These are phyloP conservation scores for Pezicula radicicola DNA, from an alignment of 2,329 filamentous ascomycete genomes.

Conservation along the genomic window DNA sequence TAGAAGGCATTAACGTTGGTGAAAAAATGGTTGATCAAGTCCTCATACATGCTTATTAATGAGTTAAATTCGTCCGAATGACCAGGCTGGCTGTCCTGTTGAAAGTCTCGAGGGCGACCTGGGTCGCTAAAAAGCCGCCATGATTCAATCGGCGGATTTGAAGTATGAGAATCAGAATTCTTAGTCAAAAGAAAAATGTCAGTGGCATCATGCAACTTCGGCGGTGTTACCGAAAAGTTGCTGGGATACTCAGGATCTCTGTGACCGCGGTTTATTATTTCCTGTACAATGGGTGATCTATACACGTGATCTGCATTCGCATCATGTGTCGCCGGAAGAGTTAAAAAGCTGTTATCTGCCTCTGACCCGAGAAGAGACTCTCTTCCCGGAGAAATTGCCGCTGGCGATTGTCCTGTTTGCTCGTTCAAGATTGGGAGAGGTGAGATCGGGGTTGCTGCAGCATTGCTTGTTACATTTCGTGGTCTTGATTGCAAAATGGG, in stretches of 20 bases:
- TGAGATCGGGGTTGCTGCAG: neutral
- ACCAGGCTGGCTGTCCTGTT: too few species aligned
- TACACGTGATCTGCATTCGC: conserved; percentile 23
- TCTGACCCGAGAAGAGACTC: neutral
- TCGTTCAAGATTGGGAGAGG: neutral
- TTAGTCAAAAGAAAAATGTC: neutral
- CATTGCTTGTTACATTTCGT: neutral
- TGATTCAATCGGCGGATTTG: conserved; percentile 5
- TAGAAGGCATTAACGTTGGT: conserved; percentile 26
- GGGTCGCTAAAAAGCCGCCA: conserved; percentile 13
- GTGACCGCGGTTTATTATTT: conserved; percentile 8
- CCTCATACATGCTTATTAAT: neutral
- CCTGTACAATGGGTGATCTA: conserved; percentile 18
- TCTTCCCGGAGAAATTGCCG: neutral
- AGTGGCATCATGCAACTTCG: conserved; percentile 2
- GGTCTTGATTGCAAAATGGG: conserved; percentile 4
- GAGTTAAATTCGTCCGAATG: neutral
- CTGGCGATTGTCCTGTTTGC: neutral
- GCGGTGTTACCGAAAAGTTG: neutral
- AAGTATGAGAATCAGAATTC: neutral
- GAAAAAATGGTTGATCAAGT: conserved; percentile 17
- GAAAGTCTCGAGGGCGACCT: neutral
- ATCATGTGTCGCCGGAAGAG: conserved; percentile 15
- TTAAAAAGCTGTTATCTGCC: conserved; percentile 11
- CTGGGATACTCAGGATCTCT: neutral